Conservation (phyloP, 2,329 filamentous ascomycete genomes). For the Microthyrium microscopicum region DNA sequence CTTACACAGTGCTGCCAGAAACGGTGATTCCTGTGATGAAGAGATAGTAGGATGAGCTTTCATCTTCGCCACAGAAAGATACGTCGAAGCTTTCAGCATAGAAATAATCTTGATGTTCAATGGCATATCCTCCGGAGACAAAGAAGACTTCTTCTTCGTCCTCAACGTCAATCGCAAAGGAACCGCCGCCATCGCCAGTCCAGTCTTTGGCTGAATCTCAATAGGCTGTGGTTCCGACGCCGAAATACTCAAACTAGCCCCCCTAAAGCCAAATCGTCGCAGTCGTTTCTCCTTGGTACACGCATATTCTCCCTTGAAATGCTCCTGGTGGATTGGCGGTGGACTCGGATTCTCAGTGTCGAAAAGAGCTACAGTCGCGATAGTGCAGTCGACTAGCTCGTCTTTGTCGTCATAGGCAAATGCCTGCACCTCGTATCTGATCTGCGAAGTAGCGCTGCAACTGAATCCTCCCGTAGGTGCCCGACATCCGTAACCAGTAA, state of each 20-base stretch:
- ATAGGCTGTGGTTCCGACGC: conserved; percentile 5
- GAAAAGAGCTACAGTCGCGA: conserved; percentile 2
- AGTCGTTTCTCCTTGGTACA: conserved; percentile 5
- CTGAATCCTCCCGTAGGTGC: conserved; percentile 2
- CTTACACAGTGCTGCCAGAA: conserved; percentile 6
- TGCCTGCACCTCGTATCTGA: conserved; percentile 7
- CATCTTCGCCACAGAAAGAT: background rate
- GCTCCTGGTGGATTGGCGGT: conserved; percentile 5
- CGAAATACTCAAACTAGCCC: background rate
- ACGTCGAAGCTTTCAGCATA: conserved; percentile 4
- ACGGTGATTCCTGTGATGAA: background rate
- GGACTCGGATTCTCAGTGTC: conserved; percentile 5
- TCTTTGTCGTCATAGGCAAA: conserved; percentile 3
- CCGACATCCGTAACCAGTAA: conserved; percentile 6
- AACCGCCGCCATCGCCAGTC: conserved; percentile 2
- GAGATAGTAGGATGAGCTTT: conserved; percentile 4
- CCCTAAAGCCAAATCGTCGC: background rate
- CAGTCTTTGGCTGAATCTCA: conserved; percentile 3
- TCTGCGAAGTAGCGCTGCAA: conserved; percentile 3
- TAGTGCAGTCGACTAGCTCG: background rate
- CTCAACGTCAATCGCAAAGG: conserved; percentile 2
- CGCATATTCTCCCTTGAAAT: conserved; percentile 6
- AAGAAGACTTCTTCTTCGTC: background rate
- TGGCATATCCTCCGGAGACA: conserved; percentile 2
- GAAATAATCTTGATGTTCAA: conserved; percentile 5